phyloP scores from a whole-genome alignment of 2,329 filamentous ascomycete species.

The Macrophomina pseudophaseolina region DNA sequence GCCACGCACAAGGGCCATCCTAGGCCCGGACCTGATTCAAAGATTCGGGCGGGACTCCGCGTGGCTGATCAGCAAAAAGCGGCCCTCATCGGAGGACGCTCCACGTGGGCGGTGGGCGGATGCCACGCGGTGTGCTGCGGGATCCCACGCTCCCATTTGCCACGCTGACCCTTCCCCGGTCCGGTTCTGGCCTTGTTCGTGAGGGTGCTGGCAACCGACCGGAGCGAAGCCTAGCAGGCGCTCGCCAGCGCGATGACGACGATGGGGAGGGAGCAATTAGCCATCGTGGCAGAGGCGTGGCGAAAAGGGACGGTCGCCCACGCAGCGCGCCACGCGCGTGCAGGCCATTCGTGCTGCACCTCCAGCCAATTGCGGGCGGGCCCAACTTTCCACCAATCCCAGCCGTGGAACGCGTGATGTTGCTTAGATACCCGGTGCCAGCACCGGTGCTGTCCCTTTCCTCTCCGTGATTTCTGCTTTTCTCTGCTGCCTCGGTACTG shows the following conservation, averaged over 20 bases:
- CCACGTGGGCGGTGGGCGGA: slow-evolving; percentile 19
- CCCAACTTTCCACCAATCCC: slow-evolving; percentile 18
- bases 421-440: not conserved
- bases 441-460: not conserved
- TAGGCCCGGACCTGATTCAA: not conserved
- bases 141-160: slow-evolving; percentile 11
- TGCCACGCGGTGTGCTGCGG: slow-evolving; percentile 21
- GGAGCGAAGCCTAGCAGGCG: not conserved
- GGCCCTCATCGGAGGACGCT: slow-evolving; percentile 17
- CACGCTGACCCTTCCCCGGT: not conserved
- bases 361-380: not conserved
- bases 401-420: not conserved
- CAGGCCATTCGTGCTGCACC: not conserved
- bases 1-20: not conserved
- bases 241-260: not conserved
- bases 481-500: too few species aligned
- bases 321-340: not conserved
- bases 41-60: slow-evolving; percentile 6
- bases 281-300: not conserved
- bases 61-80: slow-evolving; percentile 17
- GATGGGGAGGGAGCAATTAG: not conserved
- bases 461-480: too few species aligned
- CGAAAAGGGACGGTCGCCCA: not conserved
- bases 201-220: not conserved
- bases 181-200: not conserved